phyloP scores from a whole-genome alignment of 257 asterid species.

The Lycium ferocissimum region DNA sequence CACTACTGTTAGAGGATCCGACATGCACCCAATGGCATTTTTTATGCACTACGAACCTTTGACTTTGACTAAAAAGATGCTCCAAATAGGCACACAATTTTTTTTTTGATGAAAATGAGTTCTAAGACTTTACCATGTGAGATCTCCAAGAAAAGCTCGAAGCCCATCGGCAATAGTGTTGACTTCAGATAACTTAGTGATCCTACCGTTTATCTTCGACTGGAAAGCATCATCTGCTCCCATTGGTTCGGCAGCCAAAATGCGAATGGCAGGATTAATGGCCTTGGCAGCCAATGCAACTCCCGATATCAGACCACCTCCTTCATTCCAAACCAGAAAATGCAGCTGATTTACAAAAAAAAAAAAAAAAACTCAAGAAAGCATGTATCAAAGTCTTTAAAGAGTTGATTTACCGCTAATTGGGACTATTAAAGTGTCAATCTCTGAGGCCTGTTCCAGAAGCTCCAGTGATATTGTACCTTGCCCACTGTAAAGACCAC shows the following conservation, averaged over 20 bases:
- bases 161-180: slow-evolving; percentile 95
- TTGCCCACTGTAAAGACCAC: slow-evolving; percentile 70
- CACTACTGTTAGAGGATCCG: too few species aligned
- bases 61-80: background rate
- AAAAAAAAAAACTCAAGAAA: slow-evolving; percentile 5
- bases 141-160: slow-evolving; percentile 85
- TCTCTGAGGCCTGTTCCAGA: slow-evolving; percentile 75
- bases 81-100: background rate
- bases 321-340: slow-evolving; percentile 43
- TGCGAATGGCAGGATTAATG: slow-evolving; percentile 69
- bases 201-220: slow-evolving; percentile 67
- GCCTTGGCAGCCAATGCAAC: slow-evolving; percentile 90
- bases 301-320: slow-evolving; percentile 96
- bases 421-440: slow-evolving; percentile 85
- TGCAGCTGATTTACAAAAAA: slow-evolving; percentile 5
- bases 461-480: slow-evolving; percentile 91
- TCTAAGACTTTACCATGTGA: slow-evolving; percentile 68
- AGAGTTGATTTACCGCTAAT: slow-evolving; percentile 66
- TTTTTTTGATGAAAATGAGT: background rate
- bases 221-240: slow-evolving; percentile 95
- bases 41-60: background rate
- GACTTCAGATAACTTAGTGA: slow-evolving; percentile 69
- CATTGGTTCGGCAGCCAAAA: slow-evolving; percentile 90
- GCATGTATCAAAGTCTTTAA: slow-evolving; percentile 14
- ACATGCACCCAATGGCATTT: background rate